Conservation (phyloP, 345 rosid genomes). For the Fremontodendron californicum region DNA sequence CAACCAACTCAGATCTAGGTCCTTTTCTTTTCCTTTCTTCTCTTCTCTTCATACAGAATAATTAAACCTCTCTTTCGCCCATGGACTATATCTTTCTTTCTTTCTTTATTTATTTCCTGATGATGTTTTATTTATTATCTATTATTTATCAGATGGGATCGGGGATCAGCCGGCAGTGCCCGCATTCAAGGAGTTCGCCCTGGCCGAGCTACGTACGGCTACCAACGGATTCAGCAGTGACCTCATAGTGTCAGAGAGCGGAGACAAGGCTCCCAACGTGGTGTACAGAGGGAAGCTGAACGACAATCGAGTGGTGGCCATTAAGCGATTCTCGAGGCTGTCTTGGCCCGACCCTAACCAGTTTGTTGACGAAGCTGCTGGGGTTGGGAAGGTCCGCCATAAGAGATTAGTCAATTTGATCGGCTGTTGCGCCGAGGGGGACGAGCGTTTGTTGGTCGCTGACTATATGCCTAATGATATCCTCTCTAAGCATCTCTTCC, state of each 20-base stretch:
- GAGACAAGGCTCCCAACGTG: conserved; percentile 93
- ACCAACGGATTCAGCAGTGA: conserved; percentile 75
- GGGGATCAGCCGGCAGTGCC: conserved; percentile 47
- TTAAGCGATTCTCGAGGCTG: conserved; percentile 82
- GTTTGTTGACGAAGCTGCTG: conserved; percentile 87
- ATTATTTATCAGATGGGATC: conserved; percentile 25
- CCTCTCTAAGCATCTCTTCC: conserved; percentile 95
- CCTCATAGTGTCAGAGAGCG: conserved; percentile 86
- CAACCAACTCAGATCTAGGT: conserved; percentile 65
- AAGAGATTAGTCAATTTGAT: conserved; percentile 86
- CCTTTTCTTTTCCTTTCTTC: conserved; percentile 5
- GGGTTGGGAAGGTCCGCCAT: conserved; percentile 83
- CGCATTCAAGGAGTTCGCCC: conserved; percentile 63
- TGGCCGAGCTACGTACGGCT: conserved; percentile 70
- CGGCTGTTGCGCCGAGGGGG: conserved; percentile 94
- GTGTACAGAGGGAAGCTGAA: conserved; percentile 81
- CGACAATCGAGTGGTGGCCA: conserved; percentile 63
- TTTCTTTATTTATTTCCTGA: not conserved
- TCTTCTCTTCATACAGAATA: not conserved
- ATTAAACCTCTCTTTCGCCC: not conserved
- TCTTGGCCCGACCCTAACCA: conserved; percentile 98
- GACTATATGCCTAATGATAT: conserved; percentile 96
- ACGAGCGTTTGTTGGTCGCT: conserved; percentile 86
- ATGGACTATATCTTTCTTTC: not conserved
- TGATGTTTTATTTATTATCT: not conserved